Evolutionary conservation across 805 yeast genomes (phyloP), one percentile per base, ranked within the genome.

Genomic region (Wilhelminamyces savonicus): DNA sequence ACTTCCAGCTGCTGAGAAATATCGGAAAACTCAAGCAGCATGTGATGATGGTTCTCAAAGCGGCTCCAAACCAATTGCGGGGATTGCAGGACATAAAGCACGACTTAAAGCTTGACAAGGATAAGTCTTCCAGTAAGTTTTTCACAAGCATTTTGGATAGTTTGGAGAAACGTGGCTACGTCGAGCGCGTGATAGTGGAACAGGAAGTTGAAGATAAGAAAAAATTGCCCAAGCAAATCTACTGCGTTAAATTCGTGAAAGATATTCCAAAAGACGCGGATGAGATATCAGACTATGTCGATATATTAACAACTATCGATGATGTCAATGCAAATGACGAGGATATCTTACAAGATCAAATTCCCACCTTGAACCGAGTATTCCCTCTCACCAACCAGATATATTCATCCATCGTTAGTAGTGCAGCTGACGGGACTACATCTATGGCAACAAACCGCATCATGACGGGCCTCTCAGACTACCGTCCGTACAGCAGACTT

Each of bases 301-400:
- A 49, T 14, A 31, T 50, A 4, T 45, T 41, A 13, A 32, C 37
- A n/a, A 18, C 34, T 7, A 16, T 28, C 4, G 39, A 34, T 16
- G 35, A 45, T 3, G 55, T 27, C 37, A 55, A 41, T 5, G 57
- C 46, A 5, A 62, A 52, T 2, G 52, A 41, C 13, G 47, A 42
- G 7, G 47, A 35, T 5, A 23, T 22, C 13, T 28, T 28, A 7
- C 35, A 35, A 15, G 11, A 24, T 16, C n/a, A 15, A n/a, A n/a
- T 40, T 5, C 69, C 73, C 0, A 23, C 49, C 1, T 44, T 70
- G 29, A 82, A 81, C 47, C 50, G 64, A 9, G 63, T 76, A 31
- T 79, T 69, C 40, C 88, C 95, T 0, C 38, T 78, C 0, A 78
- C 75, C 22, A 71, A 66, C 36, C 95, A 85, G 49, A 52, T 83